Base-by-base conservation (phyloP, 225 moss, liverwort and hornwort species). In the Neckera pumila region DNA sequence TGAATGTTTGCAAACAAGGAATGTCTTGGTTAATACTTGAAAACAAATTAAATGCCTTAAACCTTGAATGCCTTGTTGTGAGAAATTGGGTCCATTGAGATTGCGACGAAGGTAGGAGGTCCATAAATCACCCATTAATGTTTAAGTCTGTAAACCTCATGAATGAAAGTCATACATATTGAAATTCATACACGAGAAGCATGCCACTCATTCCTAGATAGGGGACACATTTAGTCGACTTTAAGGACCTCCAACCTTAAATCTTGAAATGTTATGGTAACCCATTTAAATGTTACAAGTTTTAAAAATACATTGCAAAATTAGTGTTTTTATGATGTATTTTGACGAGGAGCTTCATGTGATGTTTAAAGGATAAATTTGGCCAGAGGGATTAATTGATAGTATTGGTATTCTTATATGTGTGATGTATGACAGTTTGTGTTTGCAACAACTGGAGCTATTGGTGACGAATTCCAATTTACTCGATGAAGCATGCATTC, bases 371-470 rank as follows among this genome's bases (percentile, higher is more conserved):
- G 23, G 5, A n/a, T 56, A 6, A 25, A 25, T 5, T 54, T 54
- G 54, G 17, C 6, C 0, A 1, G 30, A 34, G 11, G 25, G 6
- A 19, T 18, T 12, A 31, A 30, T 66, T 42, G 64, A n/a, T 17
- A 25, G 45, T 47, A 71, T 76, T 87, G 69, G 85, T 21, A 8
- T 75, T 20, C 11, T 58, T 27, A 11, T 87, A 58, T 15, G 14
- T 87, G 40, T 71, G 49, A n/a, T 54, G 15, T 72, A 40, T 82
- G 86, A 88, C 92, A 93, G 93, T 93, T 92, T 66, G 82, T 92
- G 27, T 88, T 89, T 83, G 86, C 90, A 91, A 91, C 92, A 85
- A 92, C 57, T 79, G 92, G 90, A 87, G 87, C 83, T 87, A 16
- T 91, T 54, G 87, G 82, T 76, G 93, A 93, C 27, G 62, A 90